These are phyloP conservation scores for Cairneyella variabilis DNA, from an alignment of 495 filamentous ascomycete genomes.

Conservation along the genomic window DNA sequence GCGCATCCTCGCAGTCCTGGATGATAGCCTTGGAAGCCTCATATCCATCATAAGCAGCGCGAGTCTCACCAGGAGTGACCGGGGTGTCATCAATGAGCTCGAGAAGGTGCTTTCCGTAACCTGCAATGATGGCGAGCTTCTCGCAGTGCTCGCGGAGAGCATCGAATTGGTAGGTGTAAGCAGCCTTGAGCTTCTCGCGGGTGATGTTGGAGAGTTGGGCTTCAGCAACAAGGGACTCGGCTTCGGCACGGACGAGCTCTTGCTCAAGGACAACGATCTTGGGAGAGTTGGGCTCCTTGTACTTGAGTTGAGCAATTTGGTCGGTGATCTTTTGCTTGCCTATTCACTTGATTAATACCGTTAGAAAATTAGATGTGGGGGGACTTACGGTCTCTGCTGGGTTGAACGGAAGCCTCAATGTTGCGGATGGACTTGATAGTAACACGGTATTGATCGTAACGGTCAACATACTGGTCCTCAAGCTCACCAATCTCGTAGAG, in stretches of 20 bases:
- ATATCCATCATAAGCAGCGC: slow-evolving; percentile 94
- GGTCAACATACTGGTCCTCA: slow-evolving; percentile 95
- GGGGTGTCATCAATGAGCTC: slow-evolving; percentile 95
- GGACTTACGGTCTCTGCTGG: slow-evolving; percentile 86
- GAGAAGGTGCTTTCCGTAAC: slow-evolving; percentile 93
- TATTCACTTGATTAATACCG: slow-evolving; percentile 29
- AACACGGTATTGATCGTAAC: slow-evolving; percentile 98
- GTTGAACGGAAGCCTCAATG: slow-evolving; percentile 97
- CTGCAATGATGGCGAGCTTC: slow-evolving; percentile 96
- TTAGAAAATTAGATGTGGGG: neutral
- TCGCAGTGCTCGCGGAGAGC: slow-evolving; percentile 96
- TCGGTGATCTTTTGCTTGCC: slow-evolving; percentile 99
- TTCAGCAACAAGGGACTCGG: slow-evolving; percentile 95
- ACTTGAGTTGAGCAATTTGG: slow-evolving; percentile 97
- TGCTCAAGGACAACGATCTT: slow-evolving; percentile 97
- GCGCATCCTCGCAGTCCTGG: slow-evolving; percentile 95
- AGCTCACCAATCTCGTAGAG: slow-evolving; percentile 97
- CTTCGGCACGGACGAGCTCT: slow-evolving; percentile 96
- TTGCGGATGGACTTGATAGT: slow-evolving; percentile 99
- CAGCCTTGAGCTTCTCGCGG: slow-evolving; percentile 97
- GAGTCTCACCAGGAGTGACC: slow-evolving; percentile 95
- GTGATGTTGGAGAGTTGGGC: slow-evolving; percentile 99
- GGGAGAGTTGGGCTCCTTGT: slow-evolving; percentile 97
- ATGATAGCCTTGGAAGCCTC: slow-evolving; percentile 99
- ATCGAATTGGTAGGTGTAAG: slow-evolving; percentile 98